Percentiles rank a stretch among this genome's conserved stretches.
phyloP scores from a whole-genome alignment of 108 stramenopile species.

The Discostella stelligeroides region DNA sequence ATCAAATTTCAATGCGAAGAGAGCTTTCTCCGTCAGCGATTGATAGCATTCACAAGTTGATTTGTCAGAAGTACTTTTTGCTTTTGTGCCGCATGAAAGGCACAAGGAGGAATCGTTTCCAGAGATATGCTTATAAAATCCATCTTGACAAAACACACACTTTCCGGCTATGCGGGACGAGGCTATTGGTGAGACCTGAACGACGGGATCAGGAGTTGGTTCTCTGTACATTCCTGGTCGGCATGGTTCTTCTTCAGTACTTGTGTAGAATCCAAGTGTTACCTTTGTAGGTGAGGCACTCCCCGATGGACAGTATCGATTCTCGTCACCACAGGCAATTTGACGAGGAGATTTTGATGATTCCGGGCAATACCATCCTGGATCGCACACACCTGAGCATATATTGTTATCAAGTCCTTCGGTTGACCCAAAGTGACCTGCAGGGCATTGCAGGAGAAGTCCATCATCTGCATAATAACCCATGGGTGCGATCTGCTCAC shows the following conservation, averaged over 20 bases:
- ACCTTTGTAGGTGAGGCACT: slow-evolving; percentile 25
- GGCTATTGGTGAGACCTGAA: slow-evolving; percentile 18
- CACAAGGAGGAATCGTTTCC: slow-evolving; percentile 25
- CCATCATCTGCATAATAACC: slow-evolving; percentile 36
- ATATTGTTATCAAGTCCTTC: slow-evolving; percentile 24
- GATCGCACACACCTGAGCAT: slow-evolving; percentile 32
- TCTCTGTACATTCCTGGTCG: slow-evolving; percentile 35
- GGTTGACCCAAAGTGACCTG: slow-evolving; percentile 36
- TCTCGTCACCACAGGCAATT: slow-evolving; percentile 37
- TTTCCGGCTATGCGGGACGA: neutral
- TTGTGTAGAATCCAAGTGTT: slow-evolving; percentile 33
- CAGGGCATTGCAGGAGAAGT: slow-evolving; percentile 21
- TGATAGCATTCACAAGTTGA: slow-evolving; percentile 43
- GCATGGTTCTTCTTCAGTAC: slow-evolving; percentile 32
- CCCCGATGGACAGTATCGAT: slow-evolving; percentile 35
- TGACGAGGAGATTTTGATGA: slow-evolving; percentile 9
- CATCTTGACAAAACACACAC: slow-evolving; percentile 33
- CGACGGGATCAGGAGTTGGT: slow-evolving; percentile 3
- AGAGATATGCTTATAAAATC: slow-evolving; percentile 25
- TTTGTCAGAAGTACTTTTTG: slow-evolving; percentile 21
- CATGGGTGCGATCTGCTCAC: slow-evolving; percentile 16
- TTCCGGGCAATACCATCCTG: slow-evolving; percentile 8
- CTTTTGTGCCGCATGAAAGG: slow-evolving; percentile 35
- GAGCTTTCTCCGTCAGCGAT: slow-evolving; percentile 35
- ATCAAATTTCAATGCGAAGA: slow-evolving; percentile 24